Base-by-base conservation (phyloP, 352 stramenopile species). In the Phytophthora sp. region DNA sequence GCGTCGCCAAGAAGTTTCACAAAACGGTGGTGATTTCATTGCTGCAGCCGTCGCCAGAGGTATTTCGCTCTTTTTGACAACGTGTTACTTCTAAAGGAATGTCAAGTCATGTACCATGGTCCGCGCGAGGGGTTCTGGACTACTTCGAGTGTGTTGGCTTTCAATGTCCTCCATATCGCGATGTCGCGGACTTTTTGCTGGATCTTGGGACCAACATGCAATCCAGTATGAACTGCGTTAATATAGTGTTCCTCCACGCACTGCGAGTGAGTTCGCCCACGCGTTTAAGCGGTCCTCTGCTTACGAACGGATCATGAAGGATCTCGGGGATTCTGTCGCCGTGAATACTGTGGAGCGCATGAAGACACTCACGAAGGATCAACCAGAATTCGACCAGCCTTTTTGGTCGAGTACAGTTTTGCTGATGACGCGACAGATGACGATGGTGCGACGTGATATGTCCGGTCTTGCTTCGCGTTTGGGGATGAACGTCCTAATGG, bases 161-260 rank as follows among this genome's bases (percentile, higher is more conserved):
- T 10, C 37, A 55, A 17, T 31, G 54, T 21, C 79, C 67, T n/a
- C 58, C 63, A 0, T 32, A 62, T 26, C 75, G 72, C 18, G 74
- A 85, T 27, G 46, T 82, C 7, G 79, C 79, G 4, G 76, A 88
- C 43, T 85, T 76, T 21, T 55, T 88, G 15, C 37, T 88, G 34
- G 77, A 85, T 53, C 42, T 88, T 9, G 75, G 69, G 1, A 85
- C 72, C 2, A 58, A 62, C 9, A 50, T 80, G 34, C 78, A 86
- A 49, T 51, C n/a, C 43, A 69, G 31, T 74, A 86, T 44, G 50
- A 85, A 38, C 21, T 67, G 7, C 8, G 9, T 28, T 24, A 11
- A 15, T 2, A 15, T 1, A 3, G 7, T 35, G 15, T 34, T 15
- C 23, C 38, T 42, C 62, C 62, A 38, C 62, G 62, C 13, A 26